Conservation (phyloP, 2,329 filamentous ascomycete genomes). For the Epichloe sibirici region DNA sequence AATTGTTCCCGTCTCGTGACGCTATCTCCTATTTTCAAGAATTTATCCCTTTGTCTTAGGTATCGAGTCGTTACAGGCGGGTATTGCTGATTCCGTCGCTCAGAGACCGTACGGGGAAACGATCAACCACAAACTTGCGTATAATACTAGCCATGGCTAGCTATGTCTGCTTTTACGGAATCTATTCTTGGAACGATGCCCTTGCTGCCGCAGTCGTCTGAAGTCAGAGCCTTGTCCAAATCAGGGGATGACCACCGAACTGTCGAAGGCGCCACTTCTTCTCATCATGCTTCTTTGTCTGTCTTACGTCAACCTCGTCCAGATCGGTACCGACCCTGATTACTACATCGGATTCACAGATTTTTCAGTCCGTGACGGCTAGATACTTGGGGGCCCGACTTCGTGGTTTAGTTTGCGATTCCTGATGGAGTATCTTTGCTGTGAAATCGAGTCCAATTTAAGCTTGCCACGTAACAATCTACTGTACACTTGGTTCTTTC, state of each 20-base stretch:
- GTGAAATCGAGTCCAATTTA: background rate
- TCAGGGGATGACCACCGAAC: background rate
- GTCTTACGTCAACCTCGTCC: constrained; percentile 1
- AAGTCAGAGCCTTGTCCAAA: background rate
- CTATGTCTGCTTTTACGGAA: background rate
- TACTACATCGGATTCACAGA: background rate
- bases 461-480: background rate
- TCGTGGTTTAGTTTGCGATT: background rate
- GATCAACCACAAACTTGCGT: background rate
- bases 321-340: background rate
- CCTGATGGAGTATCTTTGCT: background rate
- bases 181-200: background rate
- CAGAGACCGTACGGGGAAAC: background rate
- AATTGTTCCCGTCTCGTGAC: background rate
- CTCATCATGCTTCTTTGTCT: background rate
- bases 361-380: background rate
- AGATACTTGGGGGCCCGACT: background rate
- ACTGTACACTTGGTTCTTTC: background rate
- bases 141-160: background rate
- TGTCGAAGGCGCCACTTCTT: background rate
- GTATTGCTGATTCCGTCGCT: background rate
- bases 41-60: background rate
- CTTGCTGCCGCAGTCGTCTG: background rate
- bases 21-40: background rate
- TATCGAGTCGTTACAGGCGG: background rate